Evolutionary conservation across 2,329 filamentous ascomycete species (phyloP), one percentile per base, ranked within the genome.

Genomic region (Bipolaris sorokiniana): DNA sequence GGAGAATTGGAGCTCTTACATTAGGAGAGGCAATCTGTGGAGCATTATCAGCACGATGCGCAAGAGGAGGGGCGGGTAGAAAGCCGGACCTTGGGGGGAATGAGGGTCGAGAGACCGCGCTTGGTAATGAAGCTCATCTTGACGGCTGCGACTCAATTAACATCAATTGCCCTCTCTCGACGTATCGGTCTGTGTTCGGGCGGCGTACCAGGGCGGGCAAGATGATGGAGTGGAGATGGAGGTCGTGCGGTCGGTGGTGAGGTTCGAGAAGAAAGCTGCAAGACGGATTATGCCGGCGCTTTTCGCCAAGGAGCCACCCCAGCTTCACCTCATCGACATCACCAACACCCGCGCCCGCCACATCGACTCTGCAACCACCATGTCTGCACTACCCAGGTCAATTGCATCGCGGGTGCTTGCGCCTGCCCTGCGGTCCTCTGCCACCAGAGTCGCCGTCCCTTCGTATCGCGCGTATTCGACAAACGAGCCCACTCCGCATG

Each of bases 61-160:
- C 46, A 20, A 48, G 41, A 48, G 44, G 53, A 58, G 58, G 51
- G 58, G 50, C 41, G 56, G 40, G 15, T 51, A 38, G 44, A 55
- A 55, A 49, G 61, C 71, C 84, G 71, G 84, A 97, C 94, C 92
- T 99, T 99, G 77, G 96, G 95, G 73, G 96, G 96, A 76, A 99
- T 97, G 81, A 99, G 90, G 85, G 96, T 97, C 79, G 95, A 98
- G 78, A 97, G 90, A 86, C 87, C 90, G 83, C 93, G 89, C 82
- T 90, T 91, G 77, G 88, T 87, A 77, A 96, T 86, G 87, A 88
- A 95, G 86, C 92, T 97, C 93, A 97, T 97, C 82, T 83, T 91
- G 85, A 79, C 74, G 68, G 70, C 76, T 79, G 65, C 54, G 40
- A 33, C 54, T 65, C 64, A 65, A 78, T 80, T 73, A 76, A 71